phyloP scores from a whole-genome alignment of 164 flowering plant genomes.

The Amborella trichopoda region DNA sequence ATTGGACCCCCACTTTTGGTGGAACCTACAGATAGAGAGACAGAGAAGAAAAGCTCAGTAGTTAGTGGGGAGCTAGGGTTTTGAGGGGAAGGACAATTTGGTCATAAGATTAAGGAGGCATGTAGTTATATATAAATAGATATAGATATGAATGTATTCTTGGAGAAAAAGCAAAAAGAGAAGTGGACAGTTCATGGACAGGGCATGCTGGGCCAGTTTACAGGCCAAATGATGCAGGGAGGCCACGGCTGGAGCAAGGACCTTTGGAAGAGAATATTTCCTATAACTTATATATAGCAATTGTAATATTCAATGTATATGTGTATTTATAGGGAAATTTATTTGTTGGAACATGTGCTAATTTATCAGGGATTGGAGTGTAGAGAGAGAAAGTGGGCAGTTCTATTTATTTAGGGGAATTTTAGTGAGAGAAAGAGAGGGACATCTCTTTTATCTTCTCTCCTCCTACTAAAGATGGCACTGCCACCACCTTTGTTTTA shows the following conservation, averaged over 20 bases:
- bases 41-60: conserved; percentile 4
- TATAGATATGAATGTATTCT: background rate
- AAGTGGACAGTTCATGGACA: conserved; percentile 11
- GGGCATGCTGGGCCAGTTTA: conserved; percentile 25
- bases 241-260: conserved; percentile 25
- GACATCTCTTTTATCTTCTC: conserved; percentile 27
- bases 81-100: background rate
- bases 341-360: conserved; percentile 10
- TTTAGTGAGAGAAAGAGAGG: conserved; percentile 6
- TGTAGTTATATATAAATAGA: background rate
- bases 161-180: conserved; percentile 5
- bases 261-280: conserved; percentile 10
- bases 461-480: conserved; percentile 19
- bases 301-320: conserved; percentile 7
- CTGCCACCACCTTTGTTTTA: conserved; percentile 10
- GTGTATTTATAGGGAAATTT: conserved; percentile 12
- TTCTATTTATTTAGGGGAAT: background rate
- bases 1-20: conserved; percentile 69
- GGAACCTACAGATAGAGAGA: conserved; percentile 45
- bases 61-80: conserved; percentile 3
- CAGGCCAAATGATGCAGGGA: conserved; percentile 34
- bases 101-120: background rate
- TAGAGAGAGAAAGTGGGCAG: conserved; percentile 2
- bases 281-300: conserved; percentile 16
- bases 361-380: conserved; percentile 14